Base-by-base conservation (phyloP, 192 early-diverging fungal genomes). In the Entophlyctis helioformis region DNA sequence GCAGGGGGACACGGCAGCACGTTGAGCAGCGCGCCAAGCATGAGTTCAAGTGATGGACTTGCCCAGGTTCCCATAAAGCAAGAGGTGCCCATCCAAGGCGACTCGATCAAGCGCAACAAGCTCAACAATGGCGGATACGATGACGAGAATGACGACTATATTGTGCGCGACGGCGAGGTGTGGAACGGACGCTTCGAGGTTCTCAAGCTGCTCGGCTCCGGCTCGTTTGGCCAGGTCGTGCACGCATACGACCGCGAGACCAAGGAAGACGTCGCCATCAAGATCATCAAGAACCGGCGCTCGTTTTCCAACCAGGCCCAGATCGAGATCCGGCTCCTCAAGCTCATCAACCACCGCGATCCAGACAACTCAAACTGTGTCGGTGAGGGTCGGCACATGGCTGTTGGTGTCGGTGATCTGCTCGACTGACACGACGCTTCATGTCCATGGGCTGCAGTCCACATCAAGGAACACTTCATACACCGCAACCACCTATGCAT, bases 281-380 rank as follows among this genome's bases (percentile, higher is more conserved):
- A 69, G 39, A 57, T 69, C 36, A 67, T 69, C 51, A 60, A 57
- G 36, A 68, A 65, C 42, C 22, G 37, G 35, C 46, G 48, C 6
- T 19, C 23, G 7, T 69, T 68, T 27, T 22, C 39, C 20, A 50
- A 52, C 19, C 63, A 66, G 44, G 66, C 37, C 3, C 10, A 57
- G 25, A 42, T 53, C 2, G 65, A 67, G 37, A 33, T 67, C 19
- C 34, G 46, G 10, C 49, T 64, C 16, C 48, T 66, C 13, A 11
- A 66, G 15, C 39, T 28, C 4, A 11, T 67, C 18, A 54, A 44
- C 33, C 1, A 4, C 2, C 20, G 53, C 23, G 65, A 64, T 54
- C n/a, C 33, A 5, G 46, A 53, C 7, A 35, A 59, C 15, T 7
- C 23, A 6, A 27, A 59, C 2, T 25, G 33, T 28, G 45, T 62